Conservation (phyloP, 2,329 filamentous ascomycete species). For the Pseudogymnoascus sp. region DNA sequence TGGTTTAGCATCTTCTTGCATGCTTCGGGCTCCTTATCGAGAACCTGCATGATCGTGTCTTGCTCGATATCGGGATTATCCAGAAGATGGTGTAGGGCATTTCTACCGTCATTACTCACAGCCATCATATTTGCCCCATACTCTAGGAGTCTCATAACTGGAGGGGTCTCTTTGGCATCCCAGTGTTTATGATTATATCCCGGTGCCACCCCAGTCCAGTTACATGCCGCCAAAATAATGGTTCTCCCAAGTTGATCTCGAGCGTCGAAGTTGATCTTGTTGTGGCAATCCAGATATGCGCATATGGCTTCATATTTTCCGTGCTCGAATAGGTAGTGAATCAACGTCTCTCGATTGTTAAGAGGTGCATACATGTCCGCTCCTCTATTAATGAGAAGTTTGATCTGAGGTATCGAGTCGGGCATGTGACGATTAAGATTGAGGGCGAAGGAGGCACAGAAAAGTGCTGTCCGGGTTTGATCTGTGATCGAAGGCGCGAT, state of each 20-base stretch:
- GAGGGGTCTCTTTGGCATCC: slow-evolving; percentile 10
- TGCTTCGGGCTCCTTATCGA: slow-evolving; percentile 10
- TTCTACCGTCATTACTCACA: slow-evolving; percentile 15
- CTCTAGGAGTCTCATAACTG: slow-evolving; percentile 15
- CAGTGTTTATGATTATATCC: slow-evolving; percentile 12
- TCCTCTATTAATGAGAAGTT: slow-evolving; percentile 15
- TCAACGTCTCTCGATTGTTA: slow-evolving; percentile 9
- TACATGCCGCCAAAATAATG: slow-evolving; percentile 18
- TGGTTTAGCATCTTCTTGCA: slow-evolving; percentile 10
- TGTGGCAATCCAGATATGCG: slow-evolving; percentile 13
- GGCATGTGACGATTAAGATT: slow-evolving; percentile 8
- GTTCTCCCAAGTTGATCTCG: slow-evolving; percentile 17
- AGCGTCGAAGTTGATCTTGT: slow-evolving; percentile 18
- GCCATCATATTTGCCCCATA: slow-evolving; percentile 13
- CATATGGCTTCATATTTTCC: slow-evolving; percentile 11
- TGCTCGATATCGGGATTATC: slow-evolving; percentile 15
- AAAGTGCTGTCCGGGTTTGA: slow-evolving; percentile 9
- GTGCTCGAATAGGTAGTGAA: slow-evolving; percentile 16
- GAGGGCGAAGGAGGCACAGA: slow-evolving; percentile 13
- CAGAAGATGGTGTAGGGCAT: slow-evolving; percentile 19
- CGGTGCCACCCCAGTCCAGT: slow-evolving; percentile 13
- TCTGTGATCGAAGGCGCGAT: slow-evolving; percentile 6
- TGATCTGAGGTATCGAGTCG: slow-evolving; percentile 11
- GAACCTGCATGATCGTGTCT: slow-evolving; percentile 18
- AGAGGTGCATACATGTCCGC: slow-evolving; percentile 14